Evolutionary conservation across 805 yeast genomes (phyloP).

Genomic region (Phaffomyces opuntiae): DNA sequence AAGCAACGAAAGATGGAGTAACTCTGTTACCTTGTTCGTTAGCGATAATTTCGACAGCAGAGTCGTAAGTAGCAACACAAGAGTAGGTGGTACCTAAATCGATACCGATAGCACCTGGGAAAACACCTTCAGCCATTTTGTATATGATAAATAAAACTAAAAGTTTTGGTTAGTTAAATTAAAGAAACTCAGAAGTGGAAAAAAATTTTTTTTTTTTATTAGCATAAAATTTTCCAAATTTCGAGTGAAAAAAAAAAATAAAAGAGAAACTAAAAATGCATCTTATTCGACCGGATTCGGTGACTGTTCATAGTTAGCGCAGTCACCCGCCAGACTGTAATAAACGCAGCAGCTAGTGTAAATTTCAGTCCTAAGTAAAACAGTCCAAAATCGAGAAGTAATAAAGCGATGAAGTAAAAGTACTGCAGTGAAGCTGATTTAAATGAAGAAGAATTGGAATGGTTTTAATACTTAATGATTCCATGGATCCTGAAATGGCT

Average conservation of each 20-base stretch:
- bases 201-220: slow-evolving; percentile 8
- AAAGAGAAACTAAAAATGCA: neutral
- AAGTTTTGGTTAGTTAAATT: slow-evolving; percentile 2
- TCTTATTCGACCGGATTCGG: slow-evolving; percentile 5
- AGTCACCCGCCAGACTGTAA: slow-evolving; percentile 14
- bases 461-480: slow-evolving; percentile 2
- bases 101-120: slow-evolving; percentile 99
- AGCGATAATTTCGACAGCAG: slow-evolving; percentile 73
- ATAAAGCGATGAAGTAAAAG: neutral
- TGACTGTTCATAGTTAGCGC: slow-evolving; percentile 3
- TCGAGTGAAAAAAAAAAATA: slow-evolving; percentile 14
- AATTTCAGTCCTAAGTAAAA: slow-evolving; percentile 9
- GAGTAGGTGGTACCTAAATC: slow-evolving; percentile 89
- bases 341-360: slow-evolving; percentile 11
- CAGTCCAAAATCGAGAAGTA: neutral
- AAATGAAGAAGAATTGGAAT: neutral
- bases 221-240: slow-evolving; percentile 12
- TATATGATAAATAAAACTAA: slow-evolving; percentile 8
- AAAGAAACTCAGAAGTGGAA: slow-evolving; percentile 7
- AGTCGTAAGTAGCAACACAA: slow-evolving; percentile 74
- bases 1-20: slow-evolving; percentile 76
- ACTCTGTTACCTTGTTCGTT: slow-evolving; percentile 84
- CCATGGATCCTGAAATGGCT: slow-evolving; percentile 14
- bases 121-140: slow-evolving; percentile 95
- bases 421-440: too few relatives aligned